Base-by-base conservation (phyloP, 306 rosid species). In the Vicia villosa region DNA sequence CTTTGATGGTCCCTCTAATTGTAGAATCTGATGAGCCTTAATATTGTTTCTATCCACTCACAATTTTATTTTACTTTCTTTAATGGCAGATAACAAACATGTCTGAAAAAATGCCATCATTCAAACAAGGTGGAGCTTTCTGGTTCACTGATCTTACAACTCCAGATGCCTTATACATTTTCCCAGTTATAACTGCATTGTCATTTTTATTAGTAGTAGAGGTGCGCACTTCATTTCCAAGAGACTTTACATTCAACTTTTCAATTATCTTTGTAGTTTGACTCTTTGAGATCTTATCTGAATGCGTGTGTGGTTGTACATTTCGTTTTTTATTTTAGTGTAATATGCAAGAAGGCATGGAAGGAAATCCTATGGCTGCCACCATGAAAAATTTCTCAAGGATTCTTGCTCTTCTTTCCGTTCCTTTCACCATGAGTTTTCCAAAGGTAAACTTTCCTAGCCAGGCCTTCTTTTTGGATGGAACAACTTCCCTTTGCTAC, bases 121-220 rank as follows among this genome's bases (percentile, higher is more conserved):
- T 94, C 66, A 90, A 94, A 86, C 66, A 49, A 60, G 98, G 98
- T 4, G 98, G 98, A 65, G 90, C 90, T 55, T 85, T 0, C 83
- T 94, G 98, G 98, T 94, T 94, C 83, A 63, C 76, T 54, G 98
- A 94, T 83, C 97, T 94, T 63, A 58, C 98, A 16, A 90, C 95
- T 47, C 96, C 94, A 12, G 98, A 94, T 80, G 37, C 74, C 57
- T 67, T 88, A 5, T 94, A 88, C 62, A 43, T 94, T 70, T 45
- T 88, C 38, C 98, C 98, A 46, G 80, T 79, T 83, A 63, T 94
- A 82, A 74, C 98, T 9, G 95, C 85, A 20, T 66, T 94, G 83
- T 73, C 97, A 64, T 94, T 94, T 83, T 83, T 91, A 84, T 5
- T 90, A 46, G 91, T 96, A 3, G 92, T 90, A 63, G 98, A 94